Evolutionary conservation across 2,329 filamentous ascomycete genomes (phyloP).

Genomic region (Penicillium olsonii): DNA sequence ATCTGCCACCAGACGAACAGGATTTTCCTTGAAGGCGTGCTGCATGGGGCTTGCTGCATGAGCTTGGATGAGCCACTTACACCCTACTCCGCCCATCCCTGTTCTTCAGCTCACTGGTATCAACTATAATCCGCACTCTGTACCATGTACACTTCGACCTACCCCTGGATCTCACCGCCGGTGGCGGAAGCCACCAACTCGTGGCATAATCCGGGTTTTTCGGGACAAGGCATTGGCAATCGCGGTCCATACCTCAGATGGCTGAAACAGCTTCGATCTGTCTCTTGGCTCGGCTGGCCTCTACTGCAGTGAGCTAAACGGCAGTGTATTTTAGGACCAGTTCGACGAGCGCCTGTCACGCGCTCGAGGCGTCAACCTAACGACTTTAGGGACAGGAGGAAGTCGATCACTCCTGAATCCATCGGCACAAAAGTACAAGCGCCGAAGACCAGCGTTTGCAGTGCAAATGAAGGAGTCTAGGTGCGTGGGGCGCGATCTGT

Average conservation of each 20-base stretch:
- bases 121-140: neutral
- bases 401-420: neutral
- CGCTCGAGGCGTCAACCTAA: neutral
- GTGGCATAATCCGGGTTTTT: slow-evolving; percentile 7
- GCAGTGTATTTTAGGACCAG: too few relatives aligned
- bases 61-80: neutral
- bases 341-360: neutral
- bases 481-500: neutral
- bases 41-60: neutral
- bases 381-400: neutral
- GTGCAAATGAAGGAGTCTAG: neutral
- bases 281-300: slow-evolving; percentile 1
- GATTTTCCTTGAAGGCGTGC: neutral
- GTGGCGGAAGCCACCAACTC: slow-evolving; percentile 10
- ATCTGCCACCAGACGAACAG: neutral
- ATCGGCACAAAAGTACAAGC: neutral
- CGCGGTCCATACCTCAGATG: neutral
- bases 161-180: neutral
- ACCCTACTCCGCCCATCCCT: neutral
- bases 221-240: neutral
- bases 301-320: too few relatives aligned
- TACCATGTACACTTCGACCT: neutral
- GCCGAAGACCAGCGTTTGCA: neutral
- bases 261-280: slow-evolving; percentile 1
- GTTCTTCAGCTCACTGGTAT: neutral